Percentiles rank a stretch among this genome's conserved stretches.
These are phyloP conservation scores for Candida hispaniensis DNA, from an alignment of 805 yeast species.

Conservation along the genomic window DNA sequence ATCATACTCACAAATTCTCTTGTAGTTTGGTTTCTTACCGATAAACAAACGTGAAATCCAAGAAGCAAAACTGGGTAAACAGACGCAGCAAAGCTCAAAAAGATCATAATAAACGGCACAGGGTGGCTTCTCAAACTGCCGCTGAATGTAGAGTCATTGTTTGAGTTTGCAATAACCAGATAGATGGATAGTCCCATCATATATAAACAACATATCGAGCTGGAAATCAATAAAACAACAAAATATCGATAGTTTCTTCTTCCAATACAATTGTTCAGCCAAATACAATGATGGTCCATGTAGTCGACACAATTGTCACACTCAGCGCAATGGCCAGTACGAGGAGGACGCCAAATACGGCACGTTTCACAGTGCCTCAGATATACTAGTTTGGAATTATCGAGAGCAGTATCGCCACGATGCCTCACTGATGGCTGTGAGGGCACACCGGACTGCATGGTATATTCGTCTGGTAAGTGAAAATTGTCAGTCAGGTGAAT, in stretches of 20 bases:
- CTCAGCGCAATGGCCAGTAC: constrained; percentile 62
- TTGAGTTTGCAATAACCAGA: constrained; percentile 24
- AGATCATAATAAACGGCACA: constrained; percentile 31
- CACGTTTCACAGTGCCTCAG: constrained; percentile 57
- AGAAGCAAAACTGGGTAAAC: constrained; percentile 48
- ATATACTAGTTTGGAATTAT: constrained; percentile 29
- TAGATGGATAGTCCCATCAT: constrained; percentile 29
- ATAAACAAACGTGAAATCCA: constrained; percentile 43
- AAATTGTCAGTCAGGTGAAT: constrained; percentile 42
- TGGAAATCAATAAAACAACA: constrained; percentile 35
- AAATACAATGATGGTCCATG: constrained; percentile 65
- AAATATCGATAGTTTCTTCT: constrained; percentile 47
- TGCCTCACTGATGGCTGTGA: constrained; percentile 5
- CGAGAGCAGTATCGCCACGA: neutral
- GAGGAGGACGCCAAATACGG: constrained; percentile 63
- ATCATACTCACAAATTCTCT: constrained; percentile 48
- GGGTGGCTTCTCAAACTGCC: constrained; percentile 28
- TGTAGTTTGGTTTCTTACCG: constrained; percentile 53
- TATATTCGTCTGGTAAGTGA: constrained; percentile 51
- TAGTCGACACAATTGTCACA: constrained; percentile 55
- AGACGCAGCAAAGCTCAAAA: constrained; percentile 42
- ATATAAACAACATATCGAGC: constrained; percentile 27
- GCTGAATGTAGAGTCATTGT: constrained; percentile 21
- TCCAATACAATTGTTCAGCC: constrained; percentile 71
- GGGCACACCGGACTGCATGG: constrained; percentile 41